phyloP scores from a whole-genome alignment of 768 basidiomycete genomes.

The Mycena albidolilacea region DNA sequence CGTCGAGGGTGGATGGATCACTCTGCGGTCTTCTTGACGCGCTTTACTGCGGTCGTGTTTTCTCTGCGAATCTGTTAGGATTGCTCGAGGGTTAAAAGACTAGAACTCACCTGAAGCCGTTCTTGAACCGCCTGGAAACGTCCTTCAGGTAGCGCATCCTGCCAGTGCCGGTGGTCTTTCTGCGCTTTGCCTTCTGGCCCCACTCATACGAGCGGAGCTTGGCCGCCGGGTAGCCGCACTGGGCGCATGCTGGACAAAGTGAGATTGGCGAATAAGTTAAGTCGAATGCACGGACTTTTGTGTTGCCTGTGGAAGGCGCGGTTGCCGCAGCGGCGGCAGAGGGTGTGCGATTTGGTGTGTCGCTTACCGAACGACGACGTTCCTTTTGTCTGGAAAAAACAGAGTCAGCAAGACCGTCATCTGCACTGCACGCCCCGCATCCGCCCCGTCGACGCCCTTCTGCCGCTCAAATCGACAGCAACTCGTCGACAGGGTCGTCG shows the following conservation, averaged over 20 bases:
- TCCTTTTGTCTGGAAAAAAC: slow-evolving; percentile 64
- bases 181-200: slow-evolving; percentile 99
- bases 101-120: slow-evolving; percentile 88
- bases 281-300: slow-evolving; percentile 78
- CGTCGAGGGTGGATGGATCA: slow-evolving; percentile 1
- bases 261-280: not conserved
- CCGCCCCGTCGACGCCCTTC: not conserved
- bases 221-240: slow-evolving; percentile 97
- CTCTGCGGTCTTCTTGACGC: slow-evolving; percentile 68
- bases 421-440: not conserved
- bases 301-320: slow-evolving; percentile 99
- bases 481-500: not conserved
- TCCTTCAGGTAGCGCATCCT: slow-evolving; percentile 95
- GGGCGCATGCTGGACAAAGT: slow-evolving; percentile 80
- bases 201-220: slow-evolving; percentile 97
- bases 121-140: slow-evolving; percentile 97
- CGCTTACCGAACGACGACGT: slow-evolving; percentile 98
- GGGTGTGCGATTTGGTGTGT: slow-evolving; percentile 96
- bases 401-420: slow-evolving; percentile 12
- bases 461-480: not conserved
- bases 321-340: slow-evolving; percentile 97
- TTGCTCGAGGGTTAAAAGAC: not conserved
- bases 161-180: slow-evolving; percentile 99
- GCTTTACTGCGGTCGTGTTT: slow-evolving; percentile 93
- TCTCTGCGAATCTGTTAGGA: slow-evolving; percentile 65